Evolutionary conservation across 2,329 filamentous ascomycete genomes (phyloP), one percentile per base, ranked within the genome.

Genomic region (Aureobasidium lini): DNA sequence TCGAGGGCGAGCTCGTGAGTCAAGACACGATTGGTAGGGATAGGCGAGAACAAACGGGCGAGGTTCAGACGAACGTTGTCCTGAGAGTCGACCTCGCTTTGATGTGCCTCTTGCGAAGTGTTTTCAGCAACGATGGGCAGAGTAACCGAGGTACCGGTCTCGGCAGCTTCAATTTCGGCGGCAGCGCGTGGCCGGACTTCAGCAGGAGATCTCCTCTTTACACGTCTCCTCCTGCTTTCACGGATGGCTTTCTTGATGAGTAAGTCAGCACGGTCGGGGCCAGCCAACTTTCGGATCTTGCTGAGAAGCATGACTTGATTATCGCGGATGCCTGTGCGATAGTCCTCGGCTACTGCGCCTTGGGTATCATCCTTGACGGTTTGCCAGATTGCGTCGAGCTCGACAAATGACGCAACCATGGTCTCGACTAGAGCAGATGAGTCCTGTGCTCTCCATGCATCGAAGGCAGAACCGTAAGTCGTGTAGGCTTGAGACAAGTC

Each of bases 361-460:
- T 89, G 85, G 0, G 84, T 88, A 56, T 86, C 85, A 66, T 90
- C 85, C 70, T 90, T 91, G 69, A 94, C 88, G 2, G 87, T 89
- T 69, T 91, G 87, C 79, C 88, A 88, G 49, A 93, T 93, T 37
- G 86, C 86, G 67, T 94, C 89, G 2, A 94, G 81, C 69, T 91
- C 89, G 16, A 92, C 88, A 71, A 93, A 92, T 64, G 90, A 88
- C 67, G 89, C 81, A n/a, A 93, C 80, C 89, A 94, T 92, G 59
- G 90, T 86, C 66, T 92, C 87, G 56, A 93, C 84, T 4, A 94
- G 77, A 0, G 88, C 85, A 57, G 85, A 85, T 0, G 88, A 89
- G 69, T 93, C 89, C 56, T 88, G 83, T 1, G 89, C 86, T 72
- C 92, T 90, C 89, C 89, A 94, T 3, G 88, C 85, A 62, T 89